phyloP scores from a whole-genome alignment of 2,329 filamentous ascomycete species.

The Xylariales sp. region DNA sequence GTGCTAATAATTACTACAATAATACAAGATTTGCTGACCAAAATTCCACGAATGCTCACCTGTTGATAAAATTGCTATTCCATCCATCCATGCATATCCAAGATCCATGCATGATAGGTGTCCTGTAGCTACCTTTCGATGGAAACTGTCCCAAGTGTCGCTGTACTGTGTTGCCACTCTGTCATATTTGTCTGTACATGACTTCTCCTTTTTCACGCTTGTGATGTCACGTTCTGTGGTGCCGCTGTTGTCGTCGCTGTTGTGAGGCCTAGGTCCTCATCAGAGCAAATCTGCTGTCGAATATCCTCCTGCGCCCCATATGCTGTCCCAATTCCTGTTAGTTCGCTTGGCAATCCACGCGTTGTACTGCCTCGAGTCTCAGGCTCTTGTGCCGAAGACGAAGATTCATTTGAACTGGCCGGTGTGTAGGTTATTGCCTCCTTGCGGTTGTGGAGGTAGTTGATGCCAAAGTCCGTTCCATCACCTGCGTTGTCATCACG shows the following conservation, averaged over 20 bases:
- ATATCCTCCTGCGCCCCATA: conserved; percentile 15
- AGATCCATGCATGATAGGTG: neutral
- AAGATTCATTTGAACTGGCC: no score
- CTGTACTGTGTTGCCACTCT: conserved; percentile 3
- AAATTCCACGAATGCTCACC: neutral
- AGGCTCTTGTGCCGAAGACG: no score
- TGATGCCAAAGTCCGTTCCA: neutral
- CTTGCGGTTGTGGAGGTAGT: conserved; percentile 1
- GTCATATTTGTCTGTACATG: neutral
- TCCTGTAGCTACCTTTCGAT: no score
- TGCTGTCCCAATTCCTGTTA: conserved; percentile 16
- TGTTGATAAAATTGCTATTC: neutral
- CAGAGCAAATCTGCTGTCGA: conserved; percentile 16
- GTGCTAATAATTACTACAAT: neutral
- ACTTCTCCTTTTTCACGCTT: conserved; percentile 11
- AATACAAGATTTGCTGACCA: neutral
- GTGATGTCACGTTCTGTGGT: conserved; percentile 16
- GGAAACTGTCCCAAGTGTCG: no score
- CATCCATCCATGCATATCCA: neutral
- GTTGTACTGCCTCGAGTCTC: conserved; percentile 7
- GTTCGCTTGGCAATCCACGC: conserved; percentile 14
- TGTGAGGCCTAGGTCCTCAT: conserved; percentile 17
- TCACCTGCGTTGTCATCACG: neutral
- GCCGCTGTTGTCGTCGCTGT: conserved; percentile 10
- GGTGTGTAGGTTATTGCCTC: no score